Evolutionary conservation across 192 early-diverging fungal species (phyloP).

Genomic region (Podila minutissima): DNA sequence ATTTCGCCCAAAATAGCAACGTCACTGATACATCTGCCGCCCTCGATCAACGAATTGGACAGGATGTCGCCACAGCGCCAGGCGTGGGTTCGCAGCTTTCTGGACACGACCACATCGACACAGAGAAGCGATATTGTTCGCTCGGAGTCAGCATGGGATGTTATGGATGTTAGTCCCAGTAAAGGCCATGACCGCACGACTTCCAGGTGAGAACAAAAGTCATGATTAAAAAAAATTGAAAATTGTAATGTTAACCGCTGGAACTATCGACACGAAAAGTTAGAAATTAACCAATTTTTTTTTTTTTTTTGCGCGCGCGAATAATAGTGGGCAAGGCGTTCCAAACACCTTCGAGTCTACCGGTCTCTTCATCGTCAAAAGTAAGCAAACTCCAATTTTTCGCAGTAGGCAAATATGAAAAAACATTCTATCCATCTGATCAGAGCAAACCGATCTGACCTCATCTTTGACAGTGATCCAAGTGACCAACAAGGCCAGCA

Average conservation of each 20-base stretch:
- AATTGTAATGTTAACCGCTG: too few species aligned
- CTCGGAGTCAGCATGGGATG: constrained; percentile 21
- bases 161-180: neutral
- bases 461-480: constrained; percentile 17
- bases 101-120: neutral
- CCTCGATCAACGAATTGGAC: constrained; percentile 13
- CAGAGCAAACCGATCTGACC: neutral
- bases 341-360: neutral
- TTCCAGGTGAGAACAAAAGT: neutral
- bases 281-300: too few species aligned
- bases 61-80: constrained; percentile 23
- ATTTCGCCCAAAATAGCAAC: constrained; percentile 9
- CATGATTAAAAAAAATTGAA: too few species aligned
- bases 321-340: neutral
- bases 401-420: neutral
- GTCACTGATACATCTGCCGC: constrained; percentile 25
- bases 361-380: neutral
- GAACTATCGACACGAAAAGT: too few species aligned
- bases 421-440: neutral
- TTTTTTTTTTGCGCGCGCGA: too few species aligned
- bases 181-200: neutral
- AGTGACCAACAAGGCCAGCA: constrained; percentile 34
- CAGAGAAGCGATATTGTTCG: neutral
- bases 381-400: neutral
- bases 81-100: constrained; percentile 21